Evolutionary conservation across 2,329 filamentous ascomycete species (phyloP), one percentile per base, ranked within the genome.

Genomic region (Boeremia exigua): DNA sequence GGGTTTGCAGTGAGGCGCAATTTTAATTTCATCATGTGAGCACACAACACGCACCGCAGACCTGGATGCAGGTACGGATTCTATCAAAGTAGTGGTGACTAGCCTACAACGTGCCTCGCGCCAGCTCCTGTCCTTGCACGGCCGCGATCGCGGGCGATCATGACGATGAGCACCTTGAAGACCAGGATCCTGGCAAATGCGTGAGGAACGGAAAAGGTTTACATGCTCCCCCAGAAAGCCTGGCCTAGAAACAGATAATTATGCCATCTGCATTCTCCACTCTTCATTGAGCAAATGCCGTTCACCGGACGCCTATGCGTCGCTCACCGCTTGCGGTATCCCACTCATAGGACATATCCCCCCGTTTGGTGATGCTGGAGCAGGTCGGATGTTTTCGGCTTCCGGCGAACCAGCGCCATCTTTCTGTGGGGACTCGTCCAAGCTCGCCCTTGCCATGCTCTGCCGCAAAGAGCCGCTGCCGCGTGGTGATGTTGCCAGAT

Each of bases 401-500:
- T 60, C 52, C 43, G 53, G 43, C 34, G 30, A 54, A 40, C n/a
- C 39, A 57, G 44, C 17, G 37, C 46, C 54, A 39, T 58, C 33
- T 33, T 55, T 52, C 36, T 59, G 37, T 57, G 60, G 23, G 51
- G 52, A 36, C 40, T 63, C 57, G 52, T 55, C 19, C 38, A 45
- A 42, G 32, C 47, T 51, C 43, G 38, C 36, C 27, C 15, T 51
- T 47, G 50, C 47, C 46, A 56, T 46, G 37, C 58, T 54, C 34
- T 63, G 36, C 23, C 34, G 51, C 30, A 60, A 40, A 25, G 57
- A 49, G n/a, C 33, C 53, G 42, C 52, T 53, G 25, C 40, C 54
- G 27, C 54, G 54, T 40, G 59, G 49, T 30, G 56, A 54, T 39
- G 58, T 61, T 17, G 63, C 59, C 49, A 73, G 30, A 42, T 68